Percentiles rank a stretch among this genome's conserved stretches.
Evolutionary conservation across 495 filamentous ascomycete genomes (phyloP).

Genomic region (Barbatosphaeria neglecta): DNA sequence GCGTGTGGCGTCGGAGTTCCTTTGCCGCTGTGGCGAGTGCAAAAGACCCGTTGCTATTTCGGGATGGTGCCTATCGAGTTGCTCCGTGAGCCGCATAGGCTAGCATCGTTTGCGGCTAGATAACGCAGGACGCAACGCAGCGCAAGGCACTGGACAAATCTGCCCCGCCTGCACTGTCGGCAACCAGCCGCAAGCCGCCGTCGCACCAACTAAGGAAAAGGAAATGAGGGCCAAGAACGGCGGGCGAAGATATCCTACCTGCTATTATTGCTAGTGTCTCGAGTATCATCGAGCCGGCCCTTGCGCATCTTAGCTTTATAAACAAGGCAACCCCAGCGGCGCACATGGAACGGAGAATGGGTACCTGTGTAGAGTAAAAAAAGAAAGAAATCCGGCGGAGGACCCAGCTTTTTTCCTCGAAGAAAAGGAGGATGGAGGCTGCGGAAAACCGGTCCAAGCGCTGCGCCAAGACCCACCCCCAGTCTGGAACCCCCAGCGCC

Average conservation of each 20-base stretch:
- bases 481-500: not conserved
- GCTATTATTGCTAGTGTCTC: no score
- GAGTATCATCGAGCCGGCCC: no score
- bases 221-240: no score
- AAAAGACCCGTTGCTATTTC: not conserved
- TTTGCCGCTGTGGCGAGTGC: not conserved
- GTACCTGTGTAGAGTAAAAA: not conserved
- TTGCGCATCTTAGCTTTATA: no score
- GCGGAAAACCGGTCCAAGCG: not conserved
- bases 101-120: not conserved
- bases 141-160: not conserved
- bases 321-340: no score
- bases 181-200: not conserved
- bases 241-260: no score
- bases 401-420: no score
- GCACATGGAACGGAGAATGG: no score
- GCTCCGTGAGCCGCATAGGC: no score
- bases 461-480: not conserved
- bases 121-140: not conserved
- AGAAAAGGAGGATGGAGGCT: not conserved
- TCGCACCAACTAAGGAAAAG: no score
- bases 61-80: no score
- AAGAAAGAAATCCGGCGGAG: no score
- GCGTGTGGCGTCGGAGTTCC: not conserved
- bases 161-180: not conserved